Percentiles rank a stretch among this genome's conserved stretches.
Conservation (phyloP, 208 protist species). For the Herpetomonas samuelpessoai region DNA sequence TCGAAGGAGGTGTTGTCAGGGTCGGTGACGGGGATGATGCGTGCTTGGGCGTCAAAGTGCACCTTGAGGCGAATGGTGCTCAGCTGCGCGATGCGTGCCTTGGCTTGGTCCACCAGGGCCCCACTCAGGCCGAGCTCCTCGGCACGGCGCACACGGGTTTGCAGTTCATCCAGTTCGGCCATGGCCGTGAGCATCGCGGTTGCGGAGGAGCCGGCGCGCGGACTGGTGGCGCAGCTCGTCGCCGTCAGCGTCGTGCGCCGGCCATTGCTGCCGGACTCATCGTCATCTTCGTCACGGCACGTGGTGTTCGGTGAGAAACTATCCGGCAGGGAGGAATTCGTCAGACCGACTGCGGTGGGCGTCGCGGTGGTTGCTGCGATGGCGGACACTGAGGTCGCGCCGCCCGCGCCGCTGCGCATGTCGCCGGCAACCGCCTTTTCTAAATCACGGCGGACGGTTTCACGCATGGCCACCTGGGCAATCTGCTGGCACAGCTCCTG, state of each 20-base stretch:
- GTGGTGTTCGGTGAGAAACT: too few relatives aligned
- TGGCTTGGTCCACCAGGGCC: constrained; percentile 36
- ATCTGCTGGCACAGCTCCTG: constrained; percentile 40
- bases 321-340: too few relatives aligned
- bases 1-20: constrained; percentile 38
- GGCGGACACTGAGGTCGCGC: too few relatives aligned
- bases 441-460: constrained; percentile 35
- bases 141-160: constrained; percentile 26
- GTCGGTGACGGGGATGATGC: constrained; percentile 45
- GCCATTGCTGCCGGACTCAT: too few relatives aligned
- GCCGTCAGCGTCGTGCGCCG: too few relatives aligned
- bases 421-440: constrained; percentile 31
- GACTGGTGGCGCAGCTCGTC: too few relatives aligned
- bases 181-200: neutral
- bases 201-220: neutral
- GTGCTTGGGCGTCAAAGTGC: constrained; percentile 70
- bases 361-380: neutral
- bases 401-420: neutral
- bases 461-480: constrained; percentile 21
- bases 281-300: too few relatives aligned
- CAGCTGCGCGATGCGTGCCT: constrained; percentile 28
- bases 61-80: constrained; percentile 63
- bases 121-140: constrained; percentile 43
- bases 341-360: constrained; percentile 7
- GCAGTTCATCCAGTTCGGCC: constrained; percentile 22